Base-by-base conservation (phyloP, 148 eudicot genomes). In the Suaeda aralocaspica region DNA sequence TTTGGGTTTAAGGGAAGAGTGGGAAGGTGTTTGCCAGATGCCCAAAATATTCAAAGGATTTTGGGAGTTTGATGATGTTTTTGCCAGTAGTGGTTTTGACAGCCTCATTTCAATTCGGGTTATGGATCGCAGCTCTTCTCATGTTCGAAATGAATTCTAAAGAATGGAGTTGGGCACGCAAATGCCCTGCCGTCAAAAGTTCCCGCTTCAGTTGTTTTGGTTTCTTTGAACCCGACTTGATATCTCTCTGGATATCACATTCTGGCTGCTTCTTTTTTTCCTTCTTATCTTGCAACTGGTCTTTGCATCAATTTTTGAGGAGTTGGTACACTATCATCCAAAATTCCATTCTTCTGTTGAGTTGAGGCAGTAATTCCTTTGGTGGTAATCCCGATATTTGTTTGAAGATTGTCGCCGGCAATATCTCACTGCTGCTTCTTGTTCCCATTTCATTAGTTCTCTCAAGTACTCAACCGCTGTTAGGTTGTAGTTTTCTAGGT, bases 161-260 rank as follows among this genome's bases (percentile, higher is more conserved):
- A 59, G 78, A 79, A 41, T 86, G 89, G 89, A 79, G 41, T 18
- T 83, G 89, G 89, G 67, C 85, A 11, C 78, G 45, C 33, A 86
- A 42, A 50, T 72, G 85, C 59, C 81, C 79, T 46, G 72, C 73
- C 60, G 57, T 45, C 26, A 86, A 81, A 85, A 69, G 86, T 80
- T 59, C 31, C 74, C 80, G 19, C 78, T 83, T 34, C 78, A 85
- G 59, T 52, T 83, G 31, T 85, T 74, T 46, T 56, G 21, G 72
- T 83, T 72, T 83, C 68, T 85, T 85, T 55, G 82, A 85, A 61
- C 86, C 0, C 56, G 80, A 61, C 81, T 81, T 59, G 84, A 76
- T 57, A 33, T 76, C 18, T 59, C 46, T 41, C 78, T 80, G n/a
- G n/a, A n/a, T n/a, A n/a, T n/a, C n/a, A n/a, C n/a, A n/a, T n/a